Base-by-base conservation (phyloP, 371 early-diverging fungal genomes). In the Mucor irregularis region DNA sequence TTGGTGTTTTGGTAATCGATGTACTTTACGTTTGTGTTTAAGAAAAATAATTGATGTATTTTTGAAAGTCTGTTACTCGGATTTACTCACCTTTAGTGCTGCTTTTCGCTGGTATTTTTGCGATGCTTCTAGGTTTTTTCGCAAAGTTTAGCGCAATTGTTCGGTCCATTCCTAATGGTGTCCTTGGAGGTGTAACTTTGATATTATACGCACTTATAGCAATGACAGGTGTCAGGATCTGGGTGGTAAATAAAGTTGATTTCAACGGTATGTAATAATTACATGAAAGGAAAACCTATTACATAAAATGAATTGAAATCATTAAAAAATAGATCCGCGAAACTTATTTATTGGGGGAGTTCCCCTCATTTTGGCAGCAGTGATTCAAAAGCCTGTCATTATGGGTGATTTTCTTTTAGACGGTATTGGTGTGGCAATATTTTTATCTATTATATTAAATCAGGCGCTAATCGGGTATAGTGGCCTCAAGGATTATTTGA, bases 81-180 rank as follows among this genome's bases (percentile, higher is more conserved):
- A 66, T 79, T 5, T 79, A 70, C 38, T 74, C 75, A 3, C 73
- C 78, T 7, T 31, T 73, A 11, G 62, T 71, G 5, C 71, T 79
- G 29, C 33, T 68, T 19, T 42, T 68, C 58, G 74, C 78, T 3
- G 69, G 68, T 8, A 0, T 59, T 11, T 62, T 79, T 28, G 67
- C 78, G 7, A 62, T 78, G 39, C 22, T 79, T 10, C 53, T 78
- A 30, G 68, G 68, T 16, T 68, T 78, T 39, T 57, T 75, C 33
- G 76, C 73, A 17, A 78, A 73, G 40, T 74, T 79, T 34, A 74
- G 69, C 30, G 79, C 78, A 7, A 51, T 77, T 9, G 51, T 78
- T 22, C 55, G 48, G 16, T 59, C 78, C 2, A 79, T 79, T 33
- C 80, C 80, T 26, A 38, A 62, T 4, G 74, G 75, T 40, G 73